A percentile compares a stretch with the other conserved stretches of the same genome.
These are phyloP conservation scores for Pichia kudriavzevii DNA, from an alignment of 1,139 yeast genomes.

Conservation along the genomic window DNA sequence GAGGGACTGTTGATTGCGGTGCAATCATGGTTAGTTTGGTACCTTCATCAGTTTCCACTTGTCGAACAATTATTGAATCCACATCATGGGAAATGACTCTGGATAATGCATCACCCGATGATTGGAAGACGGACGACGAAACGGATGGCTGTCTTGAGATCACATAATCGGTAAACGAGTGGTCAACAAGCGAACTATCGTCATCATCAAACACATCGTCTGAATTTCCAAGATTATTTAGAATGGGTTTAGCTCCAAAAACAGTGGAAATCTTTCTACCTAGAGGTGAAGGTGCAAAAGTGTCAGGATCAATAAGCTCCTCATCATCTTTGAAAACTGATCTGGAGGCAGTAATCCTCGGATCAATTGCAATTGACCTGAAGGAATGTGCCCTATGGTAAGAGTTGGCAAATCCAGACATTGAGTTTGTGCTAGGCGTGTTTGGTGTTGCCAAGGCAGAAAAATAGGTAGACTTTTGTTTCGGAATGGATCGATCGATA, in stretches of 20 bases:
- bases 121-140: constrained; percentile 14
- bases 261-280: constrained; percentile 63
- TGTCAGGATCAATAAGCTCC: constrained; percentile 62
- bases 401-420: constrained; percentile 74
- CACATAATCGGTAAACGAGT: constrained; percentile 22
- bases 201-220: constrained; percentile 28
- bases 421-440: constrained; percentile 41
- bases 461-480: constrained; percentile 16
- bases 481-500: constrained; percentile 12
- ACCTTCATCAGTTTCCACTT: constrained; percentile 68
- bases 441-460: constrained; percentile 36
- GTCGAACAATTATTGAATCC: constrained; percentile 32
- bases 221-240: constrained; percentile 21
- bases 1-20: constrained; percentile 86
- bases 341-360: constrained; percentile 35
- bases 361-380: constrained; percentile 46
- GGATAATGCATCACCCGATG: constrained; percentile 17
- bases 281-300: constrained; percentile 56
- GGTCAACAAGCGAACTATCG: constrained; percentile 30
- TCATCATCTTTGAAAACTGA: constrained; percentile 47
- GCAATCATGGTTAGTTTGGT: constrained; percentile 68
- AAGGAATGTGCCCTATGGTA: constrained; percentile 71
- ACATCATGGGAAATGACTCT: constrained; percentile 20
- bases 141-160: constrained; percentile 18
- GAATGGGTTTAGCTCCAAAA: constrained; percentile 22